Evolutionary conservation across 257 asterid genomes (phyloP), one percentile per base, ranked within the genome.

Genomic region (Nemophila menziesii): DNA sequence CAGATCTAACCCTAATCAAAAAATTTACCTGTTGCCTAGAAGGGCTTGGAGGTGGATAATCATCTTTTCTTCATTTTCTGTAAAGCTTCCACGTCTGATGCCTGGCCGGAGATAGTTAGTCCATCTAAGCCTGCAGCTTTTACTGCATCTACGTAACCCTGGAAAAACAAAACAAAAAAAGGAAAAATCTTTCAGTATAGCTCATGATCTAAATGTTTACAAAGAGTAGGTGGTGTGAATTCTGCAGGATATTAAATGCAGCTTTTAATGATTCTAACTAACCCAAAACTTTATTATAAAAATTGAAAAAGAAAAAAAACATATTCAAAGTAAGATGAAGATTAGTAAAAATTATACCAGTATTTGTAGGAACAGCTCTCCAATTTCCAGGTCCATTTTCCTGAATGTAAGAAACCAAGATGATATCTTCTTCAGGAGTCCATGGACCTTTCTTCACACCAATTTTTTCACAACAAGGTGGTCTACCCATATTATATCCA

Each of bases 81-180:
- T 67, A 56, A 86, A 81, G 68, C 67, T 77, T 4, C 94, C 94
- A 7, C 94, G 81, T 38, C 72, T 86, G 61, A 86, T 86, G 11
- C 94, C 96, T 8, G 96, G 96, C 48, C 96, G 75, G 60, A 86
- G 94, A 50, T 86, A 86, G 49, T 86, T 86, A 4, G 94, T 86
- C 96, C 96, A 86, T 63, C 96, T 69, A 45, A 85, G 92, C 18
- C 96, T 69, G 71, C 96, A 85, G 17, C 96, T 85, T 68, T 85
- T 86, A 64, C 96, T 86, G 75, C 96, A 86, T 50, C 96, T 66
- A 5, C 75, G 79, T 81, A 86, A 67, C 8, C 96, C 96, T 86
- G 64, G 11, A 60, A 52, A 14, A 19, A 1, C 8, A 38, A 19
- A 16, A 26, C 8, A 21, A 20, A 7, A 18, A 4, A 29, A 29